Evolutionary conservation across 495 filamentous ascomycete genomes (phyloP).

Genomic region (Aspergillus leporis): DNA sequence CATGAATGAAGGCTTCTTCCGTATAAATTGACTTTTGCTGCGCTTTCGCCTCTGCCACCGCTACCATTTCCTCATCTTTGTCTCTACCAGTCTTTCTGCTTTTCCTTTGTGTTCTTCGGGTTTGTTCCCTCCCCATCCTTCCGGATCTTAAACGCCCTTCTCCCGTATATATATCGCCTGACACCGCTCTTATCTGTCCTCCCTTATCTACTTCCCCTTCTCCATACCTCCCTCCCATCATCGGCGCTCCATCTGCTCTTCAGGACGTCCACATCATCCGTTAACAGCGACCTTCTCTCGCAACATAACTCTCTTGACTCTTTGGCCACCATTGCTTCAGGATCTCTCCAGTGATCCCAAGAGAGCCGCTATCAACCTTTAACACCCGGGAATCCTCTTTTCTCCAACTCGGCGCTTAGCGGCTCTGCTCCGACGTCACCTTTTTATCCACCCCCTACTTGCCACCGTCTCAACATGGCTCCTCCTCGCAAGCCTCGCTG

Average conservation of each 20-base stretch:
- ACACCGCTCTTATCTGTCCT: constrained; percentile 7
- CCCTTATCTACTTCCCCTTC: constrained; percentile 13
- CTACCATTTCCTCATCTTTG: constrained; percentile 10
- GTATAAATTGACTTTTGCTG: constrained; percentile 31
- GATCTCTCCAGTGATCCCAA: background rate
- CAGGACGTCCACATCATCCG: constrained; percentile 4
- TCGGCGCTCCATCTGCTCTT: constrained; percentile 36
- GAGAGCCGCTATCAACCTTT: constrained; percentile 1
- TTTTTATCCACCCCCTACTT: constrained; percentile 16
- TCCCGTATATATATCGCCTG: constrained; percentile 9
- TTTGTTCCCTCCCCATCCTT: background rate
- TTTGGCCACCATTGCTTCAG: background rate
- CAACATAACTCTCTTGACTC: background rate
- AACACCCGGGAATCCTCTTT: constrained; percentile 28
- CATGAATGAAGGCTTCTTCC: constrained; percentile 18
- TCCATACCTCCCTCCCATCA: constrained; percentile 28
- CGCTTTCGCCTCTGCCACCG: constrained; percentile 23
- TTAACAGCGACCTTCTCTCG: background rate
- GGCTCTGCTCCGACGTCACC: constrained; percentile 14
- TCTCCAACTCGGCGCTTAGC: constrained; percentile 37
- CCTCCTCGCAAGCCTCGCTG: constrained; percentile 82
- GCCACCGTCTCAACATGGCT: constrained; percentile 46
- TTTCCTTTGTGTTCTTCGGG: constrained; percentile 7
- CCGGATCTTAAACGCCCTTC: background rate
- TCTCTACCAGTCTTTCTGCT: constrained; percentile 8